A percentile compares a stretch with the other conserved stretches of the same genome.
These are phyloP conservation scores for Solanum chacoense DNA, from an alignment of 305 asterid genomes.

Conservation along the genomic window DNA sequence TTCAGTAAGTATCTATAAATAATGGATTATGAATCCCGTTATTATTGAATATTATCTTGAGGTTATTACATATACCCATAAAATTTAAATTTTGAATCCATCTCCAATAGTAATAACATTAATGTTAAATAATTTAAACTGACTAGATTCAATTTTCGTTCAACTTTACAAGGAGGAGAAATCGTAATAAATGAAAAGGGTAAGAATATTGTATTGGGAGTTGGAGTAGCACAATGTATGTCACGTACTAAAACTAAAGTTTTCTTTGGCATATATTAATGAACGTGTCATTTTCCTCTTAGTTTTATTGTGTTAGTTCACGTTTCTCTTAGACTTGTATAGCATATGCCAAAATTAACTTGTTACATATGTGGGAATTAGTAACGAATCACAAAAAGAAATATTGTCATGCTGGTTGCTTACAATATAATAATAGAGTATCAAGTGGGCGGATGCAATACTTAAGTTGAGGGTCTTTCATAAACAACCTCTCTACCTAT, in stretches of 20 bases:
- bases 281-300: not conserved
- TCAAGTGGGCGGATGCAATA: not conserved
- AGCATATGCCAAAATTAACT: not conserved
- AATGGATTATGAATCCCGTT: not conserved
- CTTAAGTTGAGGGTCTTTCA: not conserved
- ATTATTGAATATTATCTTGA: not conserved
- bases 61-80: not conserved
- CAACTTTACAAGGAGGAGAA: not conserved
- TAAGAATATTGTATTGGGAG: not conserved
- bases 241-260: not conserved
- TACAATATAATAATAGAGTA: not conserved
- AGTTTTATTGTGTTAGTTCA: not conserved
- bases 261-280: not conserved
- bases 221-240: not conserved
- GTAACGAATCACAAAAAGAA: not conserved
- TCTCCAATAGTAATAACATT: not conserved
- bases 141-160: not conserved
- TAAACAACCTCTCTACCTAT: not conserved
- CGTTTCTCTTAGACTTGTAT: not conserved
- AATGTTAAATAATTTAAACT: not conserved
- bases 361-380: not conserved
- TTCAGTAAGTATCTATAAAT: not conserved
- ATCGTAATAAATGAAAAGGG: not conserved
- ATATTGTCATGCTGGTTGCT: not conserved
- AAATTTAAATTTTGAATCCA: not conserved